Evolutionary conservation across 1,284 basidiomycete species (phyloP), one percentile per base, ranked within the genome.

Genomic region (Leucocoprinus gongylophorus): DNA sequence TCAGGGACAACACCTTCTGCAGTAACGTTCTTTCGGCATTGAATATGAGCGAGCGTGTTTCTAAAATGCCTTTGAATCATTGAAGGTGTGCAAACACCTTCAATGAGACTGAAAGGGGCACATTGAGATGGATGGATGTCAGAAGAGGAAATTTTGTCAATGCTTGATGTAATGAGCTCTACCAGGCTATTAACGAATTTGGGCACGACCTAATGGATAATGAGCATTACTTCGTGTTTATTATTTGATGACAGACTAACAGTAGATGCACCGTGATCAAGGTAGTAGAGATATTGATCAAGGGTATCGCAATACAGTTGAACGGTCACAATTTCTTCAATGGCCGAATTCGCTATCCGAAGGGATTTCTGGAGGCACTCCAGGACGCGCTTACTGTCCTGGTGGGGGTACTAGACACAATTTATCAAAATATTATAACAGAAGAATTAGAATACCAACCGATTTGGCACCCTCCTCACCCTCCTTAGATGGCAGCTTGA

Each of bases 141-240:
- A 2, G 70, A 83, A 1, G 85, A 85, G 40, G 86, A 80, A 58
- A 95, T 87, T 57, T 80, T 83, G 69, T 97, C 93, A 65, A 97
- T 91, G 61, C 87, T 91, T 18, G 85, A 84, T 0, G 91, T 90
- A 67, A 97, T 94, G 30, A 97, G 78, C 63, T 97, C 93, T 21
- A 97, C 91, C 43, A 97, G 80, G 55, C 87, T 91, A 69, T 95
- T 95, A 57, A 97, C 85, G 61, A 95, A 97, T 71, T 95, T 95
- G 15, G 94, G 83, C 28, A 91, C 90, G 51, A 94, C 78, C 89
- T 92, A 28, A 37, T 55, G 29, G 35, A 46, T 35, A 32, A 39
- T 55, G 18, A 59, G 48, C 30, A 23, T 28, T 37, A 44, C 21
- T 41, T 17, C 9, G 23, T 6, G 23, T 26, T 6, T 26, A 6